phyloP scores from a whole-genome alignment of 176 grass and related monocot species.

The Panicum miliaceum region DNA sequence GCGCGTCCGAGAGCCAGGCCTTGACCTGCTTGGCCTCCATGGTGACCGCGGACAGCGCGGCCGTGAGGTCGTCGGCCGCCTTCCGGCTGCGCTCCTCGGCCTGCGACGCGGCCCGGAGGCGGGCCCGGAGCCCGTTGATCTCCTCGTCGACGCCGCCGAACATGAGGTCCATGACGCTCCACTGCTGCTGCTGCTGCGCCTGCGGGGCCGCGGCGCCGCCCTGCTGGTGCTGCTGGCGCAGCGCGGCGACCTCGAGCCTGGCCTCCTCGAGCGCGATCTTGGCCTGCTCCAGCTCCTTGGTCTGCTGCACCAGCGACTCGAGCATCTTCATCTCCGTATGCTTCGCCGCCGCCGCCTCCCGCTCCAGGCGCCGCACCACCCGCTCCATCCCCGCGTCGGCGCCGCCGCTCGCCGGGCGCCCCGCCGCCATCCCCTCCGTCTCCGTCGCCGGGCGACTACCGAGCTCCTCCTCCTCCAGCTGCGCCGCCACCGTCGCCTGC shows the following conservation, averaged over 20 bases:
- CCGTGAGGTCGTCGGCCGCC: conserved; percentile 61
- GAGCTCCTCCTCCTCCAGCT: conserved; percentile 40
- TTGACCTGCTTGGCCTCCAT: conserved; percentile 74
- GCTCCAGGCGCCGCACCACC: conserved; percentile 50
- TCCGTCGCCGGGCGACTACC: background rate
- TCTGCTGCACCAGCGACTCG: conserved; percentile 66
- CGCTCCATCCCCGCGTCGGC: background rate
- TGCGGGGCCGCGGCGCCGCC: background rate
- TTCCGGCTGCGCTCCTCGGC: conserved; percentile 70
- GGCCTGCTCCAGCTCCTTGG: conserved; percentile 82
- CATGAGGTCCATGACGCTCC: conserved; percentile 63
- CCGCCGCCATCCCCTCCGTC: conserved; percentile 41
- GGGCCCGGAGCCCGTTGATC: conserved; percentile 44
- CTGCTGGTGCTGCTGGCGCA: conserved; percentile 17
- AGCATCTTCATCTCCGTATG: conserved; percentile 81
- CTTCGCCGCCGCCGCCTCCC: conserved; percentile 62
- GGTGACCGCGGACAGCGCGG: conserved; percentile 74
- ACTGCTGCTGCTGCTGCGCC: background rate
- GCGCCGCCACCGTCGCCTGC: conserved; percentile 36
- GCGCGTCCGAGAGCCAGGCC: conserved; percentile 50
- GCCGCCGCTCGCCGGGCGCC: background rate
- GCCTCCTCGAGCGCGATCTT: conserved; percentile 90
- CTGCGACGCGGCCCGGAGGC: conserved; percentile 39
- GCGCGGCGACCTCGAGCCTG: conserved; percentile 51
- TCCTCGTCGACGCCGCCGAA: conserved; percentile 71